A percentile compares a stretch with the other conserved stretches of the same genome.
Conservation (phyloP, 129 eudicot genomes). For the Heracleum sosnowskyi region DNA sequence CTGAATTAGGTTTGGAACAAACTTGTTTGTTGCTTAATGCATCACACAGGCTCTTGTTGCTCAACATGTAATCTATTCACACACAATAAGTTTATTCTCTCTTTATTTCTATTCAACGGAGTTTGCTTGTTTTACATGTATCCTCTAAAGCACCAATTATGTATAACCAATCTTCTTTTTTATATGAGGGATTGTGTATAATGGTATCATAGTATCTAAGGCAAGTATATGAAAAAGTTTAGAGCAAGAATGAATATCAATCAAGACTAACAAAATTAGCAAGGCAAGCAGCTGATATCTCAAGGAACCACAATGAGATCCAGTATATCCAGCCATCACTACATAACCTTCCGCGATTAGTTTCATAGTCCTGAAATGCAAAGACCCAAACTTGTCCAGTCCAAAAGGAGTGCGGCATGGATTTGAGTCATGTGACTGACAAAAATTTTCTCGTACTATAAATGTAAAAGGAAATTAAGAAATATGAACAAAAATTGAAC, state of each 20-base stretch:
- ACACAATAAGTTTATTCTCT: background rate
- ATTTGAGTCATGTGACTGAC: background rate
- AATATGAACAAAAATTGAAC: background rate
- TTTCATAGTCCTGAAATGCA: background rate
- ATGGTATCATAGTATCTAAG: background rate
- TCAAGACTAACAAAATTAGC: background rate
- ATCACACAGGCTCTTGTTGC: background rate
- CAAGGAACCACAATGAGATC: background rate
- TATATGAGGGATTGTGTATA: background rate
- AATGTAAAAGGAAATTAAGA: background rate
- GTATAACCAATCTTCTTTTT: background rate
- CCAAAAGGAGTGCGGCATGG: background rate
- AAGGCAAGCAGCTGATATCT: background rate
- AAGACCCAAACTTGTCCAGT: background rate
- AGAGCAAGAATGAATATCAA: background rate
- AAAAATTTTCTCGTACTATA: background rate
- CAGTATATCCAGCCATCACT: background rate
- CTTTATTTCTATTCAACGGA: background rate
- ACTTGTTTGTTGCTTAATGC: slow-evolving; percentile 8
- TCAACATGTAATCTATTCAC: background rate
- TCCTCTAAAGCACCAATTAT: background rate
- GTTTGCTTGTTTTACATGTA: background rate
- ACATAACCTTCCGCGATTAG: background rate
- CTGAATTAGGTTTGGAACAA: background rate
- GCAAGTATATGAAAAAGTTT: background rate